Base-by-base conservation (phyloP, 306 rosid species). In the Calophaca sinica region DNA sequence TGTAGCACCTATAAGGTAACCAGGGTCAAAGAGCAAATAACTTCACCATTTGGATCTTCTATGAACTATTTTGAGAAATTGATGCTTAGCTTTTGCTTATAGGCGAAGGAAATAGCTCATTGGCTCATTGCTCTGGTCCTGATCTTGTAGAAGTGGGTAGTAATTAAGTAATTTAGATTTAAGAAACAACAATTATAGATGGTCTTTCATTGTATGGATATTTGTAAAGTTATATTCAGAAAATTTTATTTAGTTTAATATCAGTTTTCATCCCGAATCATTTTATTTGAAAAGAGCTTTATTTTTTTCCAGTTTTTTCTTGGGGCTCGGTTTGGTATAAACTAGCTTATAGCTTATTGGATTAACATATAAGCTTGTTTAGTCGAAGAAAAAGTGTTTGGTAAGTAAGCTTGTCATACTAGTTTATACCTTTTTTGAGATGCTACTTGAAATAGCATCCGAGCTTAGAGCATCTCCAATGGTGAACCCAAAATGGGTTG, bases 111-210 rank as follows among this genome's bases (percentile, higher is more conserved):
- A 12, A 14, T 32, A 48, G 29, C 52, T 26, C 20, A 20, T 20
- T 20, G 55, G 29, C 52, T 26, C 20, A 20, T 20, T 20, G 55
- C 32, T 64, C 54, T 38, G 32, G 26, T 46, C 42, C 14, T 49
- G 14, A 51, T 62, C 51, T 32, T 68, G 46, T 41, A 66, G 41
- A 66, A 66, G 10, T 45, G 10, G 38, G 55, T 12, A 49, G 48
- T 44, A 11, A 4, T 33, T 33, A 33, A 38, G 42, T 4, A 7
- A 13, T 39, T 35, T 12, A 58, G 26, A 20, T 20, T 7, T 9
- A 9, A 6, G 10, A 71, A 54, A 73, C 68, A 45, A 59, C 9
- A 55, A 48, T 74, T 42, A 12, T 48, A 4, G 60, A 20, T 35
- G 2, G 8, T 48, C 20, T 15, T 33, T 20, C 11, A 46, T 60